A percentile compares a stretch with the other conserved stretches of the same genome.
Evolutionary conservation across 495 filamentous ascomycete genomes (phyloP).

Genomic region (Daldinia concentrica): DNA sequence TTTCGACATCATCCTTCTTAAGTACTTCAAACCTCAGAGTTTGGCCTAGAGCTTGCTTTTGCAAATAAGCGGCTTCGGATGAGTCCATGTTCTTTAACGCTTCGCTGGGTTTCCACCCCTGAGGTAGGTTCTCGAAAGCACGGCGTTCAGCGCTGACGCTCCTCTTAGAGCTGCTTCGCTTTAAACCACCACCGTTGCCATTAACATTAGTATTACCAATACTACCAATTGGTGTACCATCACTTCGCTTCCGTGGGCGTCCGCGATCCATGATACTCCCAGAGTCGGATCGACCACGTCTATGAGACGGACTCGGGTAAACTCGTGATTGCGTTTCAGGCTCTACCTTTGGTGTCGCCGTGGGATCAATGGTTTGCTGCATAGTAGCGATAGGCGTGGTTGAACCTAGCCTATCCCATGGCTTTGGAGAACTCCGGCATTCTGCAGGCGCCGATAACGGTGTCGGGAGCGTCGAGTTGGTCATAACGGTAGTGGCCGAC

Average conservation of each 20-base stretch:
- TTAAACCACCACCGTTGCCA: conserved; percentile 38
- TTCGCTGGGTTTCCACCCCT: conserved; percentile 63
- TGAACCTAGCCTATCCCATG: conserved; percentile 53
- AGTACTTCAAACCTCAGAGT: conserved; percentile 73
- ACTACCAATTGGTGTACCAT: conserved; percentile 47
- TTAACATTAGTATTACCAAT: conserved; percentile 36
- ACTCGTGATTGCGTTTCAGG: conserved; percentile 45
- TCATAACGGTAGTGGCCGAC: conserved; percentile 48
- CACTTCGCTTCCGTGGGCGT: conserved; percentile 60
- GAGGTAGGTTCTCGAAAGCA: conserved; percentile 65
- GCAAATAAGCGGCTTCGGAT: conserved; percentile 62
- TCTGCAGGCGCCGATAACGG: conserved; percentile 58
- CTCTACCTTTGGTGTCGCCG: conserved; percentile 47
- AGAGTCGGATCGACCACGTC: conserved; percentile 64
- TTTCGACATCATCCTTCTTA: conserved; percentile 71
- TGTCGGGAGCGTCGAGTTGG: conserved; percentile 54
- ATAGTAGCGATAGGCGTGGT: conserved; percentile 35
- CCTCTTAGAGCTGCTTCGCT: conserved; percentile 50
- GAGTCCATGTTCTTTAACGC: conserved; percentile 58
- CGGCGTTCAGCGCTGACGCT: conserved; percentile 57
- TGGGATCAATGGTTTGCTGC: conserved; percentile 41
- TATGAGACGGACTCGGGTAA: conserved; percentile 47
- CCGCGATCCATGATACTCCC: conserved; percentile 69
- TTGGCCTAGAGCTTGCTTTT: conserved; percentile 70
- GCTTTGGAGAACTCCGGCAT: conserved; percentile 53